Conservation (phyloP, 306 rosid genomes). For the Potentilla sterilis region DNA sequence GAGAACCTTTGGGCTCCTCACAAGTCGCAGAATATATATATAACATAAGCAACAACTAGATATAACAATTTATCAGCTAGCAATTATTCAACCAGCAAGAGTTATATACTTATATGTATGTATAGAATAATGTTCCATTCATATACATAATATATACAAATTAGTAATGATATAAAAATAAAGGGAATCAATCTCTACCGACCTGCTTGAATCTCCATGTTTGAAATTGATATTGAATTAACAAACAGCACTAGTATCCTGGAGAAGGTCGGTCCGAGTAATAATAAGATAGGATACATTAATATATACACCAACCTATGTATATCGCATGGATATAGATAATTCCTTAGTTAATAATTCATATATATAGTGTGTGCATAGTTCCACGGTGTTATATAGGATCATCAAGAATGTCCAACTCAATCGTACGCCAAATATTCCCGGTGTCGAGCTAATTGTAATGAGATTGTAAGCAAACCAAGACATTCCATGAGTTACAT, state of each 20-base stretch:
- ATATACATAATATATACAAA: too few species aligned
- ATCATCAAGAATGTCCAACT: background rate
- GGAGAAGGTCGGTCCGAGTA: slow-evolving; percentile 2
- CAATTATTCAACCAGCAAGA: too few species aligned
- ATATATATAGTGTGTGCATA: background rate
- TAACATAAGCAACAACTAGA: background rate
- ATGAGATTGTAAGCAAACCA: background rate
- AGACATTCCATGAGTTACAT: background rate
- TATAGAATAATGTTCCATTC: background rate
- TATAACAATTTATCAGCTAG: background rate
- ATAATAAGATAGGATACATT: background rate
- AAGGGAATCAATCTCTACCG: slow-evolving; percentile 3
- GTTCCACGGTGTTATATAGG: background rate
- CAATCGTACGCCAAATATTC: background rate
- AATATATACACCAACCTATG: background rate
- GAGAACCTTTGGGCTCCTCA: background rate
- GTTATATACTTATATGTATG: too few species aligned
- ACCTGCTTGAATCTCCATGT: background rate
- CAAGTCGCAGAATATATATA: background rate
- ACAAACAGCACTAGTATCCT: background rate
- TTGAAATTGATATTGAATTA: background rate
- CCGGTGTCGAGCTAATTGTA: background rate
- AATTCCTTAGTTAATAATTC: background rate
- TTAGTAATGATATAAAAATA: background rate
- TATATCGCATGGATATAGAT: background rate